phyloP scores from a whole-genome alignment of 176 grass and related monocot genomes.

The Stipa capillata region DNA sequence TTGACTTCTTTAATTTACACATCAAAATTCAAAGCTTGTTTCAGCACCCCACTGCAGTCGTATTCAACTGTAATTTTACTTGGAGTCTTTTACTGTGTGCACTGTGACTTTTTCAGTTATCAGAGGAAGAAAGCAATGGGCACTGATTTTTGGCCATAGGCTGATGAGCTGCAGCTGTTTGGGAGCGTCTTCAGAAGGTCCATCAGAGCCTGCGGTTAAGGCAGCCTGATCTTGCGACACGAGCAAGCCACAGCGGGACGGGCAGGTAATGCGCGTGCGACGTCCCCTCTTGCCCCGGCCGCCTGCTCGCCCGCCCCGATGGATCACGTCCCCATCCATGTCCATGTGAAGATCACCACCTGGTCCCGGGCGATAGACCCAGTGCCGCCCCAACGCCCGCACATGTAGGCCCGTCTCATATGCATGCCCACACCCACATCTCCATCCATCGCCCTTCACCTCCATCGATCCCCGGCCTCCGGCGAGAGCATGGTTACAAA shows the following conservation, averaged over 20 bases:
- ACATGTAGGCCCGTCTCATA: conserved; percentile 4
- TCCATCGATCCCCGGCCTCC: neutral
- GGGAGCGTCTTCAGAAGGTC: neutral
- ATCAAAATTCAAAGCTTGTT: too few species aligned
- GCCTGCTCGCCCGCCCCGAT: too few species aligned
- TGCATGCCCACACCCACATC: neutral
- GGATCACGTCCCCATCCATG: neutral
- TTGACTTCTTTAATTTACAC: too few species aligned
- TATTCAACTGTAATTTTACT: too few species aligned
- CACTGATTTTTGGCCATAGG: neutral
- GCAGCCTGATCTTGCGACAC: neutral
- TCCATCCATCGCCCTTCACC: neutral
- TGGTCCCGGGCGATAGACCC: neutral
- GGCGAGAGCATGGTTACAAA: neutral
- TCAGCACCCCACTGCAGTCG: too few species aligned
- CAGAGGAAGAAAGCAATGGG: neutral
- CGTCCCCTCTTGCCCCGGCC: too few species aligned
- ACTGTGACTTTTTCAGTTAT: neutral
- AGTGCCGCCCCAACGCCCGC: conserved; percentile 20
- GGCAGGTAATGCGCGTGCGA: neutral
- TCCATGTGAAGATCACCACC: neutral
- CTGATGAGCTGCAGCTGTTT: neutral
- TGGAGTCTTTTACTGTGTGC: too few species aligned
- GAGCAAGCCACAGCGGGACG: neutral
- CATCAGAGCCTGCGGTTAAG: neutral